Conservation (phyloP, 139 green algal genomes). For the Coelastrella sp. region DNA sequence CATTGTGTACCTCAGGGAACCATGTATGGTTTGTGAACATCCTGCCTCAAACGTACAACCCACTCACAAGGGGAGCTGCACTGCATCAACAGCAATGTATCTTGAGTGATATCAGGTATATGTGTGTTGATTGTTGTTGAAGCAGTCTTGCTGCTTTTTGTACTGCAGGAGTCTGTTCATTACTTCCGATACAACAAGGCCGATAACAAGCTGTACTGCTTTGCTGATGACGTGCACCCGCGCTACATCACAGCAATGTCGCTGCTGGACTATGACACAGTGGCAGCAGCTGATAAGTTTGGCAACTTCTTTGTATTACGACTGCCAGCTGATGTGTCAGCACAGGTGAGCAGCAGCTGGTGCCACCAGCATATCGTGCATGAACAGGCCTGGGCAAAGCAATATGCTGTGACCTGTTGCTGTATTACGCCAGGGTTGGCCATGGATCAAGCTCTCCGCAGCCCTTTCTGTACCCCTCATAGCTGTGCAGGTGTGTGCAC, state of each 20-base stretch:
- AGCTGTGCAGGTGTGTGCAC: no score
- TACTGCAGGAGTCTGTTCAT: slow-evolving; percentile 49
- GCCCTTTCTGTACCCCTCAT: no score
- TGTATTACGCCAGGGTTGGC: no score
- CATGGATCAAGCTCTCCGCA: no score
- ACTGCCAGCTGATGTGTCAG: slow-evolving; percentile 88
- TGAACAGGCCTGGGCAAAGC: no score
- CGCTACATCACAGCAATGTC: slow-evolving; percentile 87
- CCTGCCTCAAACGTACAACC: no score
- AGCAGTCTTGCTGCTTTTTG: background rate
- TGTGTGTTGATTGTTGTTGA: background rate
- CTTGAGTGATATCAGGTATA: no score
- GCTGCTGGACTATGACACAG: slow-evolving; percentile 97
- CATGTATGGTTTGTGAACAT: no score
- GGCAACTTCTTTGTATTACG: slow-evolving; percentile 93
- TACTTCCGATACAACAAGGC: slow-evolving; percentile 78
- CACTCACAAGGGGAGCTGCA: no score
- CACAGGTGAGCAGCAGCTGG: slow-evolving; percentile 65
- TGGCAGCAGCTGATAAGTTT: slow-evolving; percentile 95
- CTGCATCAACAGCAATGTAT: no score
- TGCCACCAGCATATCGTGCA: background rate
- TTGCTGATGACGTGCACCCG: slow-evolving; percentile 91
- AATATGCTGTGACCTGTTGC: no score
- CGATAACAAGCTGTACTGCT: slow-evolving; percentile 96
- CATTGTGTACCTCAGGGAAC: no score